Conservation (phyloP, 768 basidiomycete species). For the Imleria badia region DNA sequence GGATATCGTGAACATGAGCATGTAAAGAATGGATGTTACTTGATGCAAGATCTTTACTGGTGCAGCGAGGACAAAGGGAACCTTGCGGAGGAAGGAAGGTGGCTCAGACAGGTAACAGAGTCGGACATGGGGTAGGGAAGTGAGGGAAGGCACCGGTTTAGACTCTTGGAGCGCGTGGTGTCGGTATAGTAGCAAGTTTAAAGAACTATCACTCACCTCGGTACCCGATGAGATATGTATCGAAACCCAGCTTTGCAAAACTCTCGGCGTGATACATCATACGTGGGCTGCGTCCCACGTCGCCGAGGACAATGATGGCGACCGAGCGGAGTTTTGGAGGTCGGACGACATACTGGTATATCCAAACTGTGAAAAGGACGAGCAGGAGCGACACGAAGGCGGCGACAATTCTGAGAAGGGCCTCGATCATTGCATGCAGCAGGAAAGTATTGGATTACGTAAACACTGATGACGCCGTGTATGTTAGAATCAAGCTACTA, state of each 20-base stretch:
- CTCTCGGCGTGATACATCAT: slow-evolving; percentile 99
- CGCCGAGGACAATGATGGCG: slow-evolving; percentile 91
- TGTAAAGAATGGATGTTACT: slow-evolving; percentile 56
- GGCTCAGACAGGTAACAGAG: slow-evolving; percentile 68
- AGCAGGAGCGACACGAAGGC: slow-evolving; percentile 15
- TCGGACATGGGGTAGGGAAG: slow-evolving; percentile 60
- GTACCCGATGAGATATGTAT: slow-evolving; percentile 84
- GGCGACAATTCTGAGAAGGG: slow-evolving; percentile 4
- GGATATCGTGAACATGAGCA: slow-evolving; percentile 58
- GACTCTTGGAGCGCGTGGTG: slow-evolving; percentile 51
- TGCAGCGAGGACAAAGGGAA: slow-evolving; percentile 72
- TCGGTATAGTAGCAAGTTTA: not conserved
- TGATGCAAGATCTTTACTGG: slow-evolving; percentile 82
- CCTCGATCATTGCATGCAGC: slow-evolving; percentile 1
- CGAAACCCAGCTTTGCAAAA: slow-evolving; percentile 76
- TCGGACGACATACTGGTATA: slow-evolving; percentile 18
- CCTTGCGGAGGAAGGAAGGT: slow-evolving; percentile 46
- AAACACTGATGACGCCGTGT: too few relatives aligned
- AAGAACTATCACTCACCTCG: slow-evolving; percentile 51
- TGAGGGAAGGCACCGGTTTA: slow-evolving; percentile 70
- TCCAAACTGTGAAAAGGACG: slow-evolving; percentile 7
- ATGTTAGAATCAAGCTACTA: too few relatives aligned
- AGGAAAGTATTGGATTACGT: slow-evolving; percentile 15
- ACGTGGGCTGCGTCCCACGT: slow-evolving; percentile 92
- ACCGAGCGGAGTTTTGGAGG: slow-evolving; percentile 57